Evolutionary conservation across 2,329 filamentous ascomycete genomes (phyloP).

Genomic region (Talaromyces sp.): DNA sequence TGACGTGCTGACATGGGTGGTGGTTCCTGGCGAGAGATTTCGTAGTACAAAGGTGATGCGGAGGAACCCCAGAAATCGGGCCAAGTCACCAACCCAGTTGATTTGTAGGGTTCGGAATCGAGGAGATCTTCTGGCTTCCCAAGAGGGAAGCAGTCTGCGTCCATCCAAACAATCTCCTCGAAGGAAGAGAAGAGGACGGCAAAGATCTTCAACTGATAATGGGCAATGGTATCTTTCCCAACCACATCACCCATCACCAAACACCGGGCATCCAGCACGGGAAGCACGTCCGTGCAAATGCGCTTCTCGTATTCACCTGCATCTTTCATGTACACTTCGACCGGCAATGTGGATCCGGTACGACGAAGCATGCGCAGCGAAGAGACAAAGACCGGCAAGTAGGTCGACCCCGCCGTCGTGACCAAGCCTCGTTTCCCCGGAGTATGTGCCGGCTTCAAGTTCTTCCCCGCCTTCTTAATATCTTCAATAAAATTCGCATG

Average conservation of each 20-base stretch:
- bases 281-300: conserved; percentile 45
- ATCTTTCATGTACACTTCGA: conserved; percentile 49
- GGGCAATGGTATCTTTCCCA: conserved; percentile 40
- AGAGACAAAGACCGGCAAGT: conserved; percentile 55
- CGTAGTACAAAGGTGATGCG: conserved; percentile 47
- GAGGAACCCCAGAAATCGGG: conserved; percentile 57
- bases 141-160: conserved; percentile 59
- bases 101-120: conserved; percentile 54
- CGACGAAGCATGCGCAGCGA: conserved; percentile 57
- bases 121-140: conserved; percentile 52
- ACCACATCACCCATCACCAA: conserved; percentile 48
- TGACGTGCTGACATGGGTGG: conserved; percentile 38
- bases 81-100: conserved; percentile 59
- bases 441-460: conserved; percentile 38
- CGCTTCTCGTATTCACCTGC: conserved; percentile 43
- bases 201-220: conserved; percentile 61
- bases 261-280: conserved; percentile 46
- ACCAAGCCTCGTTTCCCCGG: conserved; percentile 53
- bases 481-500: conserved; percentile 47
- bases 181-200: conserved; percentile 62
- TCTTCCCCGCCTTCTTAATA: conserved; percentile 28
- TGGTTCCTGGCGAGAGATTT: conserved; percentile 41
- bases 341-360: conserved; percentile 54
- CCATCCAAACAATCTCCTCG: conserved; percentile 61
- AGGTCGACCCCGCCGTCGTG: conserved; percentile 52